A percentile compares a stretch with the other conserved stretches of the same genome.
phyloP scores from a whole-genome alignment of 768 basidiomycete genomes.

The Boletus vinaceobasis region DNA sequence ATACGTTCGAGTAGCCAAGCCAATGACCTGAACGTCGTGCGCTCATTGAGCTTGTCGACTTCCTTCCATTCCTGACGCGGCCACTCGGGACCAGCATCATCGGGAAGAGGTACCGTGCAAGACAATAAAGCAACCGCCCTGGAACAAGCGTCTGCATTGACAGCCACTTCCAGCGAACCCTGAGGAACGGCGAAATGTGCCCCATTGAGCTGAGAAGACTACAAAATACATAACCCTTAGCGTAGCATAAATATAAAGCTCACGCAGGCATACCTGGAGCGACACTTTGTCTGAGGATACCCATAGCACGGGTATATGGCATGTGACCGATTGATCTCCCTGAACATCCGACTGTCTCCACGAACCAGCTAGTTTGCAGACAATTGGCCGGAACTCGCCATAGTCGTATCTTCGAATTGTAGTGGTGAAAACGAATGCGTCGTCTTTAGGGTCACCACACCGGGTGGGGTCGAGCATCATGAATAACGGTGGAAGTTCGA shows the following conservation, averaged over 20 bases:
- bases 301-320: slow-evolving; percentile 68
- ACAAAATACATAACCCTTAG: slow-evolving; percentile 6
- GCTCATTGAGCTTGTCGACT: slow-evolving; percentile 84
- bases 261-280: slow-evolving; percentile 47
- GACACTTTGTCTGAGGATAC: slow-evolving; percentile 43
- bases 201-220: slow-evolving; percentile 53
- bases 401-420: slow-evolving; percentile 76
- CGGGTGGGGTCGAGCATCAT: slow-evolving; percentile 86
- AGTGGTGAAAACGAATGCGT: slow-evolving; percentile 82
- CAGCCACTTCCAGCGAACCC: slow-evolving; percentile 46
- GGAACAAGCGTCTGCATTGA: slow-evolving; percentile 60
- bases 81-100: slow-evolving; percentile 78
- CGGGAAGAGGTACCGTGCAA: slow-evolving; percentile 68
- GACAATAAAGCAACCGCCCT: slow-evolving; percentile 76
- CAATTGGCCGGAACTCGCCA: slow-evolving; percentile 73
- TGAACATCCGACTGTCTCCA: slow-evolving; percentile 72
- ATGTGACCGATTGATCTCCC: slow-evolving; percentile 48
- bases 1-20: slow-evolving; percentile 89
- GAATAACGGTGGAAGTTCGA: slow-evolving; percentile 55
- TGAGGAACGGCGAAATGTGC: slow-evolving; percentile 68
- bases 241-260: not conserved
- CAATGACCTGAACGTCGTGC: slow-evolving; percentile 71
- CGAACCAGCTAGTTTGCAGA: slow-evolving; percentile 66
- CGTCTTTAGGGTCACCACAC: slow-evolving; percentile 67
- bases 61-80: slow-evolving; percentile 68